Base-by-base conservation (phyloP, 176 grass and related monocot genomes). In the Aegilops speltoides region DNA sequence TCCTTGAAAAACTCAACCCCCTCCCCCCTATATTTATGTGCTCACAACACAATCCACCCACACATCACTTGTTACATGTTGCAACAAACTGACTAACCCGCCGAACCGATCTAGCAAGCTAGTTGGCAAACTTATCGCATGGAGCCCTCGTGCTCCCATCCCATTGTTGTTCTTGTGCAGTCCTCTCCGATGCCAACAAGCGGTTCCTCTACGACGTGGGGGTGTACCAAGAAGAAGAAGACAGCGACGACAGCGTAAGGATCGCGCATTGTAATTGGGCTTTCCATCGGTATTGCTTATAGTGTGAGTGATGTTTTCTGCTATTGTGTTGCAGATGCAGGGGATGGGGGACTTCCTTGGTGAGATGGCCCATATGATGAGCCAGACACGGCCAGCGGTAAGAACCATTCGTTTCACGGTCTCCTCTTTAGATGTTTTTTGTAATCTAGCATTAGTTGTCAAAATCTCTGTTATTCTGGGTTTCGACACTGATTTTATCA, bases 341-440 rank as follows among this genome's bases (percentile, higher is more conserved):
- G 96, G 91, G 65, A 98, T 98, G 96, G 96, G 88, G 7, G 90
- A 98, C 64, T 98, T 98, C 73, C 73, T 98, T 22, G 90, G 92
- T 71, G 96, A 98, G 91, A 98, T 98, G 90, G 86, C 90, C 38
- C 92, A 98, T 64, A 98, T 98, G 96, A 98, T 98, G 96, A 98
- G 87, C 87, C 96, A 98, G 75, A 73, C 83, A 0, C 90, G 74
- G 52, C 82, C 93, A 3, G 80, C 25, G 74, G 96, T 98, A 94
- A 91, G 91, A 86, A 46, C 28, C 0, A 3, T 62, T 43, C 28
- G 7, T 59, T 46, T 14, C 25, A 33, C n/a, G 14, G 22, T 43
- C 31, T 20, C 66, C 24, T 9, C 22, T 62, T 26, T 23, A 48
- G 69, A 69, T 68, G 69, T 59, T 59, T 59, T 22, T 3, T 59